Percentiles rank a stretch among this genome's conserved stretches.
Evolutionary conservation across 179 eudicot genomes (phyloP).

Genomic region (Drosera spatulata): DNA sequence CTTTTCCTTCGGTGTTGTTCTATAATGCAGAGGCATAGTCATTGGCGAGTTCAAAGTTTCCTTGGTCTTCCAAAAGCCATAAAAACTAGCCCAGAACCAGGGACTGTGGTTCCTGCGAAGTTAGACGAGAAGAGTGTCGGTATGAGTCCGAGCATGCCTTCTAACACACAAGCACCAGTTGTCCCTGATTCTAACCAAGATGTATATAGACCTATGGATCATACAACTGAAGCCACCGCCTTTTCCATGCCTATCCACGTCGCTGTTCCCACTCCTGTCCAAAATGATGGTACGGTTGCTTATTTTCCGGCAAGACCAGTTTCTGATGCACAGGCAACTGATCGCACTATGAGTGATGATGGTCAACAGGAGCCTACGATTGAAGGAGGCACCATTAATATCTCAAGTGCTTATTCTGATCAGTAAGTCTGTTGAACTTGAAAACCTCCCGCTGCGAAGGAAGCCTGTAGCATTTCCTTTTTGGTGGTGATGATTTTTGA

Average conservation of each 20-base stretch:
- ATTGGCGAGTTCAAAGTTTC: constrained; percentile 63
- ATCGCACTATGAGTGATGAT: constrained; percentile 24
- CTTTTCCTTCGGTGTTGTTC: neutral
- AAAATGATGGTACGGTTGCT: constrained; percentile 31
- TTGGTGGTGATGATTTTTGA: too few species aligned
- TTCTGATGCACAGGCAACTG: constrained; percentile 32
- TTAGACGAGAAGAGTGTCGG: constrained; percentile 43
- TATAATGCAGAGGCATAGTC: constrained; percentile 63
- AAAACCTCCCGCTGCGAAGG: neutral
- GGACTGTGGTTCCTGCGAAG: constrained; percentile 36
- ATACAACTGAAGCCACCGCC: constrained; percentile 29
- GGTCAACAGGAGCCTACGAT: constrained; percentile 41
- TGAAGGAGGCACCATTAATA: constrained; percentile 86
- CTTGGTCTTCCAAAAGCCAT: constrained; percentile 41
- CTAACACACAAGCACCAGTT: constrained; percentile 29
- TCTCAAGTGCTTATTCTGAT: constrained; percentile 64
- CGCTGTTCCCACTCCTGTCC: constrained; percentile 27
- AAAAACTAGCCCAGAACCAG: constrained; percentile 41
- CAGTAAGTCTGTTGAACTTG: constrained; percentile 33
- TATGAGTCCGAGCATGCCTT: constrained; percentile 23
- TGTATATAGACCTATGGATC: constrained; percentile 27
- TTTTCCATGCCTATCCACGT: constrained; percentile 33
- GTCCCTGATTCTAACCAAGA: constrained; percentile 33
- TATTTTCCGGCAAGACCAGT: constrained; percentile 33
- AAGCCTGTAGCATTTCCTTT: too few species aligned